Percentiles rank a stretch among this genome's conserved stretches.
Conservation (phyloP, 352 stramenopile genomes). For the Globisporangium okanoganense region DNA sequence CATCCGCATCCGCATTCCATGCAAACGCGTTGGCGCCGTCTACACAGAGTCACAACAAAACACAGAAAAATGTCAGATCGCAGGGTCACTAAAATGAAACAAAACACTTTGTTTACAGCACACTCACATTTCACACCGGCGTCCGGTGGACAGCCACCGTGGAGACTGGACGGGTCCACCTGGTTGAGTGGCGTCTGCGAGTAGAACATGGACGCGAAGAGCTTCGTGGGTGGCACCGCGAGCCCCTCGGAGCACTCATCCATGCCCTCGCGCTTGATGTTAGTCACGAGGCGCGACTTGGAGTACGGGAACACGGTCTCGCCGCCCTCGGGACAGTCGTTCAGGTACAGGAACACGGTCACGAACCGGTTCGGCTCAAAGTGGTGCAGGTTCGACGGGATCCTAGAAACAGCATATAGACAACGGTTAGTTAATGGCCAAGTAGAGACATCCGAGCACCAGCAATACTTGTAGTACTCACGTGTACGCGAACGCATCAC, state of each 20-base stretch:
- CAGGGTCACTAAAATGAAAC: not conserved
- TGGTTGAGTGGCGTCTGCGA: constrained; percentile 62
- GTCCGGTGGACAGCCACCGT: constrained; percentile 55
- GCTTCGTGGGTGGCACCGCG: constrained; percentile 55
- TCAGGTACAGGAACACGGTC: constrained; percentile 95
- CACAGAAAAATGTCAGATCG: constrained; percentile 6
- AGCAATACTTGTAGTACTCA: constrained; percentile 10
- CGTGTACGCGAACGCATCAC: constrained; percentile 39
- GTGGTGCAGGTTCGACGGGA: constrained; percentile 40
- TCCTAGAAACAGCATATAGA: constrained; percentile 17
- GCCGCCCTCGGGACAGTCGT: constrained; percentile 89
- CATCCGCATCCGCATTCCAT: constrained; percentile 64
- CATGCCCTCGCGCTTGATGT: constrained; percentile 63
- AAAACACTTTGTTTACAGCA: not conserved
- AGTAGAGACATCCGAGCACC: too few relatives aligned
- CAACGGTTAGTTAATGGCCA: not conserved
- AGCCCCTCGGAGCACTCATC: constrained; percentile 59
- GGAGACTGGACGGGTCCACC: constrained; percentile 50
- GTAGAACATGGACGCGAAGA: constrained; percentile 73
- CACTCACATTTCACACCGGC: constrained; percentile 58
- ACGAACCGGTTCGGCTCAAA: constrained; percentile 91
- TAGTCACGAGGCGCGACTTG: constrained; percentile 46
- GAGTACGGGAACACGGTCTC: constrained; percentile 93
- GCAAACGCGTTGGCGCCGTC: constrained; percentile 67
- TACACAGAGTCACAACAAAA: constrained; percentile 17